A percentile compares a stretch with the other conserved stretches of the same genome.
phyloP scores from a whole-genome alignment of 306 rosid species.

The Quercus rubra region DNA sequence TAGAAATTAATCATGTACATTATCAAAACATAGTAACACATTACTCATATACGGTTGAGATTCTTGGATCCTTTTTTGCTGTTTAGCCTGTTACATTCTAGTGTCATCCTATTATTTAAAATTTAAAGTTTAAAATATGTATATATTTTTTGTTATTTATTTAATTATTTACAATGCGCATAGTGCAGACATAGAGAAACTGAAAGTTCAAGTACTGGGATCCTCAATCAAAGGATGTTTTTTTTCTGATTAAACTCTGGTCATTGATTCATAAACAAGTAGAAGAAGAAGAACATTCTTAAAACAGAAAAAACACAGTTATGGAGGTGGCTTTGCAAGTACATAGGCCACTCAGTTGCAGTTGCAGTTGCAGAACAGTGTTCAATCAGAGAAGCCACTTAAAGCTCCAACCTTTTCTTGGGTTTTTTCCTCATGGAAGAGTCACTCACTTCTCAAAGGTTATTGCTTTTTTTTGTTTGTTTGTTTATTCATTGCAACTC shows the following conservation, averaged over 20 bases:
- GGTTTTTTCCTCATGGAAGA: slow-evolving; percentile 35
- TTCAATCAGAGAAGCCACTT: slow-evolving; percentile 36
- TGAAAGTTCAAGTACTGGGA: slow-evolving; percentile 12
- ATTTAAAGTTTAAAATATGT: background rate
- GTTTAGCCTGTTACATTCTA: background rate
- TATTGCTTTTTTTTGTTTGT: background rate
- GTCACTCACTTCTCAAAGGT: slow-evolving; percentile 31
- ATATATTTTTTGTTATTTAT: background rate
- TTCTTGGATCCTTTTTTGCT: background rate
- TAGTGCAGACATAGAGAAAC: slow-evolving; percentile 15
- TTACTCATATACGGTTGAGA: slow-evolving; percentile 22
- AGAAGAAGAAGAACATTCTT: slow-evolving; percentile 11
- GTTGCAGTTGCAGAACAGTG: slow-evolving; percentile 34
- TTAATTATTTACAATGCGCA: slow-evolving; percentile 3
- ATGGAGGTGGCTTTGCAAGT: slow-evolving; percentile 56
- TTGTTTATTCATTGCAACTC: background rate
- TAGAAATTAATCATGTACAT: background rate
- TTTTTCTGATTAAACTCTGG: slow-evolving; percentile 3
- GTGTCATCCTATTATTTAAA: background rate
- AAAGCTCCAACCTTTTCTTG: slow-evolving; percentile 38
- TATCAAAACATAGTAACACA: background rate
- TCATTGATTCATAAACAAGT: background rate
- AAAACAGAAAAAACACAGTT: background rate
- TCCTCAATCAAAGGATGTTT: slow-evolving; percentile 8
- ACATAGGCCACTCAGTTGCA: slow-evolving; percentile 33